These are phyloP conservation scores for Vitis rupestris DNA, from an alignment of 164 flowering plant genomes.

Conservation along the genomic window DNA sequence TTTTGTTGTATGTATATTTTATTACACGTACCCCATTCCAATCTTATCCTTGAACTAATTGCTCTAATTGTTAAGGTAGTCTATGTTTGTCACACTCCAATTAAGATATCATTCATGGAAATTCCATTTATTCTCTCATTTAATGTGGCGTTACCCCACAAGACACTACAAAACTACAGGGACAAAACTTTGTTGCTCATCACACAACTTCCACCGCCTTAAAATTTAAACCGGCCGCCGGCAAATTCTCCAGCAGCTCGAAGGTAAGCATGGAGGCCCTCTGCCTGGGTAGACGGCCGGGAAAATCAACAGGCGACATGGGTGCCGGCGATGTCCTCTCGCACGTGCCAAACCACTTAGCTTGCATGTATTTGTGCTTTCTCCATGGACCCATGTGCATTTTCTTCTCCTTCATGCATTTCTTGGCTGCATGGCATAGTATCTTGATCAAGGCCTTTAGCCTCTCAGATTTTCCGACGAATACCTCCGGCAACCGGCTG, in stretches of 20 bases:
- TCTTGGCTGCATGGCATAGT: slow-evolving; percentile 68
- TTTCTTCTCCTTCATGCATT: slow-evolving; percentile 85
- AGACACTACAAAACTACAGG: not conserved
- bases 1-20: too few species aligned
- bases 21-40: too few species aligned
- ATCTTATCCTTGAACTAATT: too few species aligned
- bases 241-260: slow-evolving; percentile 40
- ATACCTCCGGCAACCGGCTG: slow-evolving; percentile 64
- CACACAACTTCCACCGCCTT: slow-evolving; percentile 44
- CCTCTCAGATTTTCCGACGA: slow-evolving; percentile 73
- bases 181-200: not conserved
- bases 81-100: too few species aligned
- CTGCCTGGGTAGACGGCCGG: slow-evolving; percentile 26
- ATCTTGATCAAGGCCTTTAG: slow-evolving; percentile 52
- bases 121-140: too few species aligned
- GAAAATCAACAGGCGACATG: not conserved
- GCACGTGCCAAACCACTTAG: slow-evolving; percentile 71
- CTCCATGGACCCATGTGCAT: slow-evolving; percentile 97
- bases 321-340: slow-evolving; percentile 16
- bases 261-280: slow-evolving; percentile 52
- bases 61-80: too few species aligned
- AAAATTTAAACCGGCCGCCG: slow-evolving; percentile 24
- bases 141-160: too few species aligned
- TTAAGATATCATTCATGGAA: too few species aligned
- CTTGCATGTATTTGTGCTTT: slow-evolving; percentile 80